Percentiles rank a stretch among this genome's conserved stretches.
These are phyloP conservation scores for Trichoderma lentiforme DNA, from an alignment of 2,329 filamentous ascomycete genomes.

Conservation along the genomic window DNA sequence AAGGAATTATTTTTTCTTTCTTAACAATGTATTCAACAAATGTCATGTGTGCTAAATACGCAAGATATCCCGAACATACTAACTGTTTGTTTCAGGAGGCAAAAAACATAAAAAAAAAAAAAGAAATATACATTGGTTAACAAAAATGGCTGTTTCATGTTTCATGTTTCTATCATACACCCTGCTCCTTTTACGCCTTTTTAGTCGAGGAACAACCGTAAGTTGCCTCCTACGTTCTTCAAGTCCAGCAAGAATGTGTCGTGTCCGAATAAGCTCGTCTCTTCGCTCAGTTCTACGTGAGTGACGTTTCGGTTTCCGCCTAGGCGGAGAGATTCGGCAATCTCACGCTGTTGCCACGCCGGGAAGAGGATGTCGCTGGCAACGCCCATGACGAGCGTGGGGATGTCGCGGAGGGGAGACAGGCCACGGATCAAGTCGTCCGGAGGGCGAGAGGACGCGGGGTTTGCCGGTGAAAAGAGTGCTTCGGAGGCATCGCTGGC, in stretches of 20 bases:
- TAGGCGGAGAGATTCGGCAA: conserved; percentile 75
- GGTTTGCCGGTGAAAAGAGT: conserved; percentile 22
- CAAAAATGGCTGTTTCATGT: background rate
- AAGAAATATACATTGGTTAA: background rate
- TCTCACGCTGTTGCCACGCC: conserved; percentile 95
- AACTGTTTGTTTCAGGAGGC: background rate
- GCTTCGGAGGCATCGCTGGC: conserved; percentile 31
- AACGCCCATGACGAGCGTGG: conserved; percentile 86
- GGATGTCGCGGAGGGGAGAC: conserved; percentile 66
- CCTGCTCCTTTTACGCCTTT: background rate
- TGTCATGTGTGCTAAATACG: background rate
- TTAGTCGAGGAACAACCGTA: conserved; percentile 69
- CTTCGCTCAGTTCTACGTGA: conserved; percentile 89
- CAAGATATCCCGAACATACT: background rate
- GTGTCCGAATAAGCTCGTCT: conserved; percentile 91
- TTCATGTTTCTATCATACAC: background rate
- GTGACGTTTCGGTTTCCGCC: conserved; percentile 78
- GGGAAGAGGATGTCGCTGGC: conserved; percentile 96
- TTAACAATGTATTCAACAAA: background rate
- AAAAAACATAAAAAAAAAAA: background rate
- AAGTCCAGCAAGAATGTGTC: conserved; percentile 94
- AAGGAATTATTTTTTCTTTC: background rate
- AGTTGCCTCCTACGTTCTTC: conserved; percentile 81
- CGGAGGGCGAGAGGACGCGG: conserved; percentile 56
- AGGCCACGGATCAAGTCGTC: conserved; percentile 78